Base-by-base conservation (phyloP, 352 stramenopile genomes). In the Phytopythium litorale region DNA sequence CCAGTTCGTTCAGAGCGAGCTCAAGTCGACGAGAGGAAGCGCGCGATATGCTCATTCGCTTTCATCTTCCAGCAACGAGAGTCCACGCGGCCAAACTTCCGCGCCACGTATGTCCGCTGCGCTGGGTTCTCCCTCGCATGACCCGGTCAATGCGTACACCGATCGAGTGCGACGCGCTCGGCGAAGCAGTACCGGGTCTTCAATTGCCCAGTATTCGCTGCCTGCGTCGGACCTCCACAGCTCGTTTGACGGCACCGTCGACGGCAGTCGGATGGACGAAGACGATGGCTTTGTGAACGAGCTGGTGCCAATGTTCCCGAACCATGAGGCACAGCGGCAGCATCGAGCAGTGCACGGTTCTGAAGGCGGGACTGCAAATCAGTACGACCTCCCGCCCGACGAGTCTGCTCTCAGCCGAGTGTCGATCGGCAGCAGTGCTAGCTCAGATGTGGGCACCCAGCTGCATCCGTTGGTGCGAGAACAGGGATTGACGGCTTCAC, bases 301-400 rank as follows among this genome's bases (percentile, higher is more conserved):
- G 21, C 50, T 92, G 33, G 67, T 92, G 0, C 80, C 82, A 8
- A 83, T 92, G 56, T 92, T 92, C 53, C 67, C 71, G 16, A 71
- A 61, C 19, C 59, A 38, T 35, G 37, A 15, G 11, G 23, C 65
- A 16, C 60, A 57, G 9, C 30, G 40, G 33, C 49, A n/a, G 58
- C 13, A 0, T 6, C 48, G 15, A 16, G 12, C 21, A 4, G 11
- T 33, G 1, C 46, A 7, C 4, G 1, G 2, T 4, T 19, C 48
- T 37, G 25, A 32, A 21, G 25, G 13, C 11, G 25, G 7, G 21
- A 25, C 6, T 37, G 13, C 63, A 18, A 63, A 75, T 15, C 68
- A 78, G 52, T 79, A 76, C 42, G 65, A 77, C n/a, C 59, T 76
- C 13, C 68, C 80, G 45, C 42, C 79, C 11, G 62, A 72, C 5